Percentiles rank a stretch among this genome's conserved stretches.
phyloP scores from a whole-genome alignment of 2,329 filamentous ascomycete species.

The Aspergillus sp. region DNA sequence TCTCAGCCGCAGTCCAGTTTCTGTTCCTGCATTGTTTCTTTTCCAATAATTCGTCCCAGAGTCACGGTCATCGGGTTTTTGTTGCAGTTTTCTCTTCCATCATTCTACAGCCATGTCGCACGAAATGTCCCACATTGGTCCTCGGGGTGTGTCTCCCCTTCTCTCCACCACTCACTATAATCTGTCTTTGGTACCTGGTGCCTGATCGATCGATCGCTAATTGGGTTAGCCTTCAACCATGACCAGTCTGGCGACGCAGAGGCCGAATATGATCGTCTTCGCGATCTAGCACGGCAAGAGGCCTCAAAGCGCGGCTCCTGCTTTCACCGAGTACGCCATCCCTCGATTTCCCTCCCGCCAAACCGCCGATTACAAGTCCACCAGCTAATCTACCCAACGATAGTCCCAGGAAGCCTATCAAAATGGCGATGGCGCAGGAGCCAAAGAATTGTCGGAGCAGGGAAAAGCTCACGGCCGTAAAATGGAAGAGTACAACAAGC shows the following conservation, averaged over 20 bases:
- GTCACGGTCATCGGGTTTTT: too few species aligned
- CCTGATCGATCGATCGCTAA: not conserved
- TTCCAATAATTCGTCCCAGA: too few species aligned
- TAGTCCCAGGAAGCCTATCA: conserved; percentile 77
- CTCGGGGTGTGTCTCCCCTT: conserved; percentile 25
- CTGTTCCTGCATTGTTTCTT: not conserved
- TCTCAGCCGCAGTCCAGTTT: not conserved
- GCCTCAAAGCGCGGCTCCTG: conserved; percentile 72
- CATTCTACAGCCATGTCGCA: conserved; percentile 29
- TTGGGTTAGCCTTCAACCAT: conserved; percentile 68
- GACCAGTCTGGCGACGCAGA: conserved; percentile 64
- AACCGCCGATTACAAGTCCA: not conserved
- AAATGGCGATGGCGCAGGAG: conserved; percentile 73
- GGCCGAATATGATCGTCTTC: conserved; percentile 86
- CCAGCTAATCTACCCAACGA: too few species aligned
- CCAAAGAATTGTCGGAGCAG: conserved; percentile 78
- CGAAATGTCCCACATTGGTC: conserved; percentile 40
- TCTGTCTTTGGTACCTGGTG: not conserved
- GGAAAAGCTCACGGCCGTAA: conserved; percentile 77
- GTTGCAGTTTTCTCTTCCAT: not conserved
- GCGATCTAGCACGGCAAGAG: conserved; percentile 76
- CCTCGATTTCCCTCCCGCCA: not conserved
- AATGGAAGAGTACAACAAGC: conserved; percentile 85
- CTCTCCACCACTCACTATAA: not conserved
- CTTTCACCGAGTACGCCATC: conserved; percentile 60